Conservation (phyloP, 306 rosid species). For the Cercis canadensis region DNA sequence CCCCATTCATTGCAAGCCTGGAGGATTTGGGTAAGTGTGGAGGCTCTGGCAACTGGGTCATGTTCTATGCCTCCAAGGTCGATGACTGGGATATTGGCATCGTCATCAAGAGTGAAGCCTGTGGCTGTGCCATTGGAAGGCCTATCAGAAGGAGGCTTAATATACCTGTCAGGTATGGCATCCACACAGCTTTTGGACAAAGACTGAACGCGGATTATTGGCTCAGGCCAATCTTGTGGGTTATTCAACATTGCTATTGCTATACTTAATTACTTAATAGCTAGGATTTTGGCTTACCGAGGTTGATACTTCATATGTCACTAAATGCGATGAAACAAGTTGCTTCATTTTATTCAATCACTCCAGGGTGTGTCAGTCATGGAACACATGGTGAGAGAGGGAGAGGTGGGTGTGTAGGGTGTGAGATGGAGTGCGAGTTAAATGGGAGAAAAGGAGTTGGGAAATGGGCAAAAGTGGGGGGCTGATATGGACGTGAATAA, state of each 20-base stretch:
- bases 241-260: slow-evolving; percentile 26
- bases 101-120: background rate
- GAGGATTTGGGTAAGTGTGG: slow-evolving; percentile 42
- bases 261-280: background rate
- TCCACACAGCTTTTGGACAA: slow-evolving; percentile 56
- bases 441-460: slow-evolving; percentile 17
- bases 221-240: slow-evolving; percentile 83
- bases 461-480: slow-evolving; percentile 5
- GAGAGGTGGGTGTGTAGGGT: background rate
- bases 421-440: slow-evolving; percentile 40
- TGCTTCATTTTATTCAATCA: background rate
- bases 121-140: slow-evolving; percentile 36
- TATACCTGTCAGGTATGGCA: slow-evolving; percentile 66
- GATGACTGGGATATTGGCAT: slow-evolving; percentile 67
- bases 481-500: slow-evolving; percentile 49
- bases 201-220: slow-evolving; percentile 82
- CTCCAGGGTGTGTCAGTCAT: background rate
- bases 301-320: slow-evolving; percentile 27
- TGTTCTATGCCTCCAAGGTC: slow-evolving; percentile 52
- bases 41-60: background rate
- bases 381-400: background rate
- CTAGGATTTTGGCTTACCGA: slow-evolving; percentile 19
- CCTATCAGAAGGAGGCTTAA: slow-evolving; percentile 65
- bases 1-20: slow-evolving; percentile 83
- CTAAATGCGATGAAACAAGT: background rate